Evolutionary conservation across 306 rosid genomes (phyloP), one percentile per base, ranked within the genome.

Genomic region (Gleditsia sinensis): DNA sequence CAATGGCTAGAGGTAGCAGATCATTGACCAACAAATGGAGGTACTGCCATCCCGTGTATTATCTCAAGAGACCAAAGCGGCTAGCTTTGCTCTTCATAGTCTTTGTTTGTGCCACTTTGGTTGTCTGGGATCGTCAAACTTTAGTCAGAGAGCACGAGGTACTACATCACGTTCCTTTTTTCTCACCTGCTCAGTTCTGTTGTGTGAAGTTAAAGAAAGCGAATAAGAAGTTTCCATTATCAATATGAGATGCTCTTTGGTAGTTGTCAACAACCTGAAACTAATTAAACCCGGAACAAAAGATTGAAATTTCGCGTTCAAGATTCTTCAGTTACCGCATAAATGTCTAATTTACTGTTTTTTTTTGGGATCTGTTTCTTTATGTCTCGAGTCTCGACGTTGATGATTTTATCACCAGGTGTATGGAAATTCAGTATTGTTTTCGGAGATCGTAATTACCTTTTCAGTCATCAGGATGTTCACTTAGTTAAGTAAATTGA

Each of bases 111-210:
- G 86, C 62, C 39, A 66, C 82, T 75, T 75, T 94, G 30, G 2
- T 94, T 51, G 84, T 94, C 6, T 94, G 99, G 99, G 99, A 94
- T 68, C 99, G 97, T 53, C 99, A 94, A 75, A 94, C 89, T 55
- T 80, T 94, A 17, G 80, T 90, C 84, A 76, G 86, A 55, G 97
- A 94, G 71, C 89, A 94, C 67, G 91, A 94, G 99, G 99, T 94
- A 73, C 45, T 51, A 16, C 55, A n/a, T 60, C 32, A 6, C 24
- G 67, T 58, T 40, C 23, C 27, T 8, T 5, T 45, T 74, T 0
- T 34, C 20, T 50, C 56, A 21, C 40, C 2, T 40, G 40, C 37
- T 69, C 45, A 7, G 72, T 40, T 78, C 67, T 42, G 25, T 67
- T 61, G 72, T 51, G 20, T 54, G 71, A 64, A 64, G 74, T 58